Evolutionary conservation across 2,329 filamentous ascomycete species (phyloP), one percentile per base, ranked within the genome.

Genomic region (Alternaria sp.): DNA sequence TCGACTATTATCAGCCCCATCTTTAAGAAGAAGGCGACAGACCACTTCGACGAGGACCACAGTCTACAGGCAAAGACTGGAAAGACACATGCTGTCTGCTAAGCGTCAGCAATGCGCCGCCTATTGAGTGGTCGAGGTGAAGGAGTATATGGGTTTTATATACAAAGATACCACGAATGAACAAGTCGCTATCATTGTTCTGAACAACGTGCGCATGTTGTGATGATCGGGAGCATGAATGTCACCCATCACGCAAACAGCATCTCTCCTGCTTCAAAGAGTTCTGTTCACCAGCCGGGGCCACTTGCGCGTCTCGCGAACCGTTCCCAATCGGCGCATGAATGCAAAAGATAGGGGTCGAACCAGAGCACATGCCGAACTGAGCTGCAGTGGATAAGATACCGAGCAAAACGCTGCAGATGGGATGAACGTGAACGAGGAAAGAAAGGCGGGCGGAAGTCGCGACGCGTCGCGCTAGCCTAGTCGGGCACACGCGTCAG

Each of bases 11-110:
- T 74, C 28, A 72, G 74, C 44, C 67, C 71, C 1, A 54, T 68
- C n/a, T 64, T 63, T 54, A 75, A 78, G 67, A 78, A 79, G 67
- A 73, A 75, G 59, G 79, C 81, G 44, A 67, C 73, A 4, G 67
- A 71, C 2, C 79, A 85, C 49, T 91, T 86, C 75, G 88, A 90
- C 67, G 93, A 97, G 84, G 93, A 97, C 83, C 95, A 98, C 81
- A 95, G 91, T 61, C 83, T 98, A 70, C 93, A 97, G 82, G 94
- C 92, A 15, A 94, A 96, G 87, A 88, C 88, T 61, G 94, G 93
- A 59, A 97, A 97, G 87, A 95, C 93, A 2, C 94, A 97, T 80
- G 90, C 88, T 43, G 85, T 96, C 62, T 97, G 94, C 82, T 97
- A 66, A 60, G 45, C 28, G 11, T 32, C 13, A 26, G 25, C 2